Conservation (phyloP, 2,329 filamentous ascomycete species). For the Apiospora koreana region DNA sequence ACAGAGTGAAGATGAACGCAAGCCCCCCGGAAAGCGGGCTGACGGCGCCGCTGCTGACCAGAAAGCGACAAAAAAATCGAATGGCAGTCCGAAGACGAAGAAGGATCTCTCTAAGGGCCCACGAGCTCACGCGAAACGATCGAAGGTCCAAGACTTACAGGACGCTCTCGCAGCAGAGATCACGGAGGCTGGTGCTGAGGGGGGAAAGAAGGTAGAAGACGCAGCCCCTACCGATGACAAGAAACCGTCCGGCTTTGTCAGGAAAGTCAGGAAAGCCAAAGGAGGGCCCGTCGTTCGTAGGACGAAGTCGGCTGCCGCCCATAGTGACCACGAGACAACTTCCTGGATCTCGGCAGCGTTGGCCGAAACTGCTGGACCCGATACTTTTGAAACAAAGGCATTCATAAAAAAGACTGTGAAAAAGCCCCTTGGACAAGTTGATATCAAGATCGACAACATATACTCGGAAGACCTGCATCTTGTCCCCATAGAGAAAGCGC, state of each 20-base stretch:
- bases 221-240: not conserved
- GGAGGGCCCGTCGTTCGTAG: not conserved
- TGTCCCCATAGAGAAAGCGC: constrained; percentile 35
- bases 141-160: not conserved
- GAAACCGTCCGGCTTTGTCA: not conserved
- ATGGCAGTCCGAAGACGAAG: not conserved
- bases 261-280: constrained; percentile 7
- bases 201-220: not conserved
- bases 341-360: not conserved
- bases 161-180: not conserved
- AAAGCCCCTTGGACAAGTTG: not conserved
- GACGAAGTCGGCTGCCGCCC: no score
- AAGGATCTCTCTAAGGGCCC: not conserved
- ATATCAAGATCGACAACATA: not conserved
- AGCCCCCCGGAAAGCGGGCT: not conserved
- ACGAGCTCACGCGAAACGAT: no score
- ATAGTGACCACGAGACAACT: not conserved
- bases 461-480: constrained; percentile 24
- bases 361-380: not conserved
- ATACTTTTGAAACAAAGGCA: not conserved
- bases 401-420: no score
- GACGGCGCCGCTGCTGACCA: not conserved
- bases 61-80: not conserved
- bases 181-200: not conserved
- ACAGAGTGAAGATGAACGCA: not conserved